Evolutionary conservation across 2,329 filamentous ascomycete species (phyloP), one percentile per base, ranked within the genome.

Genomic region (Dothidotthia symphoricarpi): DNA sequence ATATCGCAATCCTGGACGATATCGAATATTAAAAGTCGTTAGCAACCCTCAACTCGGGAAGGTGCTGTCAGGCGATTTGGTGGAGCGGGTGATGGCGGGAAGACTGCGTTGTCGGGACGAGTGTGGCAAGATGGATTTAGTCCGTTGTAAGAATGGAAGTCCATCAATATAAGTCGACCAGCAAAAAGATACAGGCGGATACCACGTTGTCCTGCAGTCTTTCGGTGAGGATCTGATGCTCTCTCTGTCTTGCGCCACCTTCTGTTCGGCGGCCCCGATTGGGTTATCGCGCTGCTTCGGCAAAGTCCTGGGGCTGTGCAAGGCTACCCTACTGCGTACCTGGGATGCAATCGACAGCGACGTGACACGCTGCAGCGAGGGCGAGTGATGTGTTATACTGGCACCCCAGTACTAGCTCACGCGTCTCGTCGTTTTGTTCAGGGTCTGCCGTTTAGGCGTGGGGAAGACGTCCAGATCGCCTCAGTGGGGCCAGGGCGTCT

Each of bases 41-140:
- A 63, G 59, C 62, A 60, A 45, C n/a, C 33, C 34, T 61, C 59
- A 66, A 59, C 62, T 64, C 49, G 51, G 55, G 41, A 40, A 39
- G 45, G 39, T 49, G 41, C 34, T 39, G 54, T 56, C 32, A 43
- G 53, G 47, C 51, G 39, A 48, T 47, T 50, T 50, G 47, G 47
- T 34, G 43, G 47, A 47, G 38, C 34, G 46, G 49, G 40, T 46
- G 51, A 50, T 38, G 34, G 55, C 45, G 58, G 53, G 53, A 49
- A 42, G 47, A 45, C 49, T 60, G 52, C 50, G 41, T 43, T 49
- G 49, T 45, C 41, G 49, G 54, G 48, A 51, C 46, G 55, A 54
- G 51, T 55, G 62, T 64, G 63, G 62, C 63, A 40, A 66, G 53
- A 39, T 32, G 40, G 47, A 39, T 46, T 42, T 47, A 41, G 41